Conservation (phyloP, 495 filamentous ascomycete genomes). For the Baudoinia panamericana region DNA sequence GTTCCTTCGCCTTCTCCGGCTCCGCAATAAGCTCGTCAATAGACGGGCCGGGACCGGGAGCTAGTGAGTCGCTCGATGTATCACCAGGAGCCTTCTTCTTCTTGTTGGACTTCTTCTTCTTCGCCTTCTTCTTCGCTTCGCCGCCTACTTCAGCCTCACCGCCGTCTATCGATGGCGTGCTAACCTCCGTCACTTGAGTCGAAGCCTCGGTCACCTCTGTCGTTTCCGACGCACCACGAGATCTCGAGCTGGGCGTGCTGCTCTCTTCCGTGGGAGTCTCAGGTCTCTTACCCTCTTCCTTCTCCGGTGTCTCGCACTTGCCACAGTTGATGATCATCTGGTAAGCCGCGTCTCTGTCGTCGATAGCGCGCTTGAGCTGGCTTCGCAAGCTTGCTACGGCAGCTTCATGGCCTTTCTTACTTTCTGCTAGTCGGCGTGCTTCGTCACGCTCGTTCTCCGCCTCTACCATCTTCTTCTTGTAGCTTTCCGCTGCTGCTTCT, state of each 20-base stretch:
- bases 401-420: constrained; percentile 28
- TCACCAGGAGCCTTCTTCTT: constrained; percentile 13
- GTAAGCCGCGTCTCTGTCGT: constrained; percentile 16
- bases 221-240: constrained; percentile 7
- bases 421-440: constrained; percentile 11
- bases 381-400: constrained; percentile 16
- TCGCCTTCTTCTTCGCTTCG: constrained; percentile 23
- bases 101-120: constrained; percentile 22
- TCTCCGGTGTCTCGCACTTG: constrained; percentile 8
- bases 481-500: constrained; percentile 12
- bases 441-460: constrained; percentile 21
- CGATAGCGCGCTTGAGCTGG: constrained; percentile 17
- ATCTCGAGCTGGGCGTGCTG: constrained; percentile 3
- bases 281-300: constrained; percentile 8
- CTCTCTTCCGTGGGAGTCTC: constrained; percentile 16
- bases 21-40: constrained; percentile 8
- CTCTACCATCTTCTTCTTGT: constrained; percentile 15
- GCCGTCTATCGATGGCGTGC: constrained; percentile 12
- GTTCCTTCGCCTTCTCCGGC: constrained; percentile 5
- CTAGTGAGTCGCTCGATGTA: constrained; percentile 1
- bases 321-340: constrained; percentile 20
- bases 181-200: constrained; percentile 11
- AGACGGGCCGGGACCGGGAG: neutral
- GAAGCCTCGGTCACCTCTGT: constrained; percentile 10
- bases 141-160: constrained; percentile 7